Conservation (phyloP, 441 rosid species). For the Populus hybrid region DNA sequence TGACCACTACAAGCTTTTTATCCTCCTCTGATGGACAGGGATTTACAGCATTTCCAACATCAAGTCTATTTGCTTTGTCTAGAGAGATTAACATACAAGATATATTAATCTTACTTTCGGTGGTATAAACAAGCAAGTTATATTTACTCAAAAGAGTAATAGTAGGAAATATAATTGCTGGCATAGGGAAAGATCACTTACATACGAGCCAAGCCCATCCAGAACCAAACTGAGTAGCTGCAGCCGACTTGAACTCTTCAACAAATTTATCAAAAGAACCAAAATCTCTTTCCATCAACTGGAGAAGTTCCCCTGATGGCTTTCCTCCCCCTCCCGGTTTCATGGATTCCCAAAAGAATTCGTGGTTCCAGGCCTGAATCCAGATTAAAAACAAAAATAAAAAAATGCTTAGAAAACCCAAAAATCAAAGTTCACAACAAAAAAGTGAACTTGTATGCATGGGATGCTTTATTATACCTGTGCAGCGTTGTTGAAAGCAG, state of each 20-base stretch:
- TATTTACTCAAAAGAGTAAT: background rate
- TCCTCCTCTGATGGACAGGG: conserved; percentile 70
- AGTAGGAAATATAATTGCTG: background rate
- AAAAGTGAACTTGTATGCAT: background rate
- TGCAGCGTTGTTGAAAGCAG: conserved; percentile 90
- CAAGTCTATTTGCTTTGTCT: conserved; percentile 78
- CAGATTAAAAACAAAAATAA: background rate
- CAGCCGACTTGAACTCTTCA: conserved; percentile 58
- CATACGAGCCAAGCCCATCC: conserved; percentile 99
- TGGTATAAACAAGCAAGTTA: background rate
- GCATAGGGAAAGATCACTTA: conserved; percentile 29
- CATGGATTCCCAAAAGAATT: conserved; percentile 94
- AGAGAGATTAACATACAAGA: conserved; percentile 7
- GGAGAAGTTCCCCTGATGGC: conserved; percentile 74
- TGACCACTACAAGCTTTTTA: conserved; percentile 73
- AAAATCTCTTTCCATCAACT: conserved; percentile 75
- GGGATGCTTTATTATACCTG: conserved; percentile 45
- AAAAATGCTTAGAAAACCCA: background rate
- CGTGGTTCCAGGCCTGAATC: conserved; percentile 87
- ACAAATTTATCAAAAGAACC: conserved; percentile 61
- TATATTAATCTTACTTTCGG: background rate
- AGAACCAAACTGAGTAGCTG: conserved; percentile 82
- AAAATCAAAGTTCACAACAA: background rate
- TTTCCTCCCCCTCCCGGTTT: conserved; percentile 90
- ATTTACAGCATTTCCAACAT: conserved; percentile 62